Evolutionary conservation across 2,329 filamentous ascomycete species (phyloP), one percentile per base, ranked within the genome.

Genomic region (Arthrocladium fulminans): DNA sequence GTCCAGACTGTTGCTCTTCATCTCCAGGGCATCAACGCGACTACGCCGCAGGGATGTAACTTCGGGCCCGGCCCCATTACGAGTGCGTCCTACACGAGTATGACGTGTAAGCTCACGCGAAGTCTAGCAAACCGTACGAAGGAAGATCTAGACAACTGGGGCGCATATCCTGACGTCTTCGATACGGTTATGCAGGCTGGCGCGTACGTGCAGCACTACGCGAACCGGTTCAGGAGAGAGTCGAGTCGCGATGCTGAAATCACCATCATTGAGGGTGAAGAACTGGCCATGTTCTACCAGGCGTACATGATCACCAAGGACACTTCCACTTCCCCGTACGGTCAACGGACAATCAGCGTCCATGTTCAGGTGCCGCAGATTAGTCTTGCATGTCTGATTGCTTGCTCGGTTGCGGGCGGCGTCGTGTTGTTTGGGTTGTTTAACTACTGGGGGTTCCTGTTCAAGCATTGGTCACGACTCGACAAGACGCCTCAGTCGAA

Each of bases 401-500:
- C 10, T n/a, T 22, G 19, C 13, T 9, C 15, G 7, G 19, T 42
- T 10, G 19, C 10, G 15, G 17, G 8, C 9, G 15, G 10, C 23
- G 6, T 42, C 19, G 39, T 23, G 17, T 8, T 42, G 5, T 42
- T 42, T 8, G 39, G 39, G 8, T 15, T 42, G 19, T 9, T 24
- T 8, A 19, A 42, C 20, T 42, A 42, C 19, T 24, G 10, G 20
- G 7, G 6, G 5, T 42, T 42, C 19, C 9, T 42, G 23, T 42
- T 13, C 6, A 5, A 15, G 9, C 9, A 42, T 24, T 25, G 17
- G 39, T n/a, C 10, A 8, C 17, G 17, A 10, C 19, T 42, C 23
- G 39, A 22, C 7, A 22, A 42, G 39, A 42, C 39, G 10, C 39
- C 39, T 5, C 19, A 42, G 23, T 42, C 39, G 19, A 42, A 42